Percentiles rank a stretch among this genome's conserved stretches.
phyloP scores from a whole-genome alignment of 805 yeast species.

The Metschnikowia hibisci region DNA sequence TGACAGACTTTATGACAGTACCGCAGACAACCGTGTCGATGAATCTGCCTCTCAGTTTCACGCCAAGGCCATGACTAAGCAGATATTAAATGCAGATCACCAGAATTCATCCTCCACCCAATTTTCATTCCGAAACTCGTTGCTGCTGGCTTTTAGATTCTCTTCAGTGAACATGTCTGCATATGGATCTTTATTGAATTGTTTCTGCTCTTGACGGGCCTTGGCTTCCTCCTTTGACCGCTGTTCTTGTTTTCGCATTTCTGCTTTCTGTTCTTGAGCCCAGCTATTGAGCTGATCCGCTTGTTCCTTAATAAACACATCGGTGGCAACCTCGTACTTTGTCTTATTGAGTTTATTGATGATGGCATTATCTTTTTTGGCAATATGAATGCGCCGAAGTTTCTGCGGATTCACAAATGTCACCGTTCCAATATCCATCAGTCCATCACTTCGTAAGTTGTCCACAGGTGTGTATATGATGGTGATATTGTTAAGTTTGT shows the following conservation, averaged over 20 bases:
- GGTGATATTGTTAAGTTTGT: constrained; percentile 61
- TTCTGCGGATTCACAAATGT: constrained; percentile 58
- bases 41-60: too few species aligned
- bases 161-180: constrained; percentile 49
- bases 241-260: constrained; percentile 28
- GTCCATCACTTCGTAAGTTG: constrained; percentile 61
- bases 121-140: constrained; percentile 47
- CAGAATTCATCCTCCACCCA: constrained; percentile 53
- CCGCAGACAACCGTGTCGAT: too few species aligned
- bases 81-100: too few species aligned
- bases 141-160: constrained; percentile 39
- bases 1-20: too few species aligned
- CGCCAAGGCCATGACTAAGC: too few species aligned
- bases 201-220: constrained; percentile 37
- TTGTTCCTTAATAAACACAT: constrained; percentile 36
- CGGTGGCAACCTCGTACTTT: constrained; percentile 50
- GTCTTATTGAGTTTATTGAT: constrained; percentile 65
- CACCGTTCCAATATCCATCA: constrained; percentile 78
- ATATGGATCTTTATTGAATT: constrained; percentile 28
- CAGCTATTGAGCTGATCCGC: constrained; percentile 26
- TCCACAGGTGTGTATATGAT: constrained; percentile 72
- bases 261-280: constrained; percentile 39
- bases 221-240: constrained; percentile 32
- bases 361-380: constrained; percentile 53
- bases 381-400: constrained; percentile 51